These are phyloP conservation scores for Wickerhamomyces xylosicus DNA, from an alignment of 805 yeast species.

Conservation along the genomic window DNA sequence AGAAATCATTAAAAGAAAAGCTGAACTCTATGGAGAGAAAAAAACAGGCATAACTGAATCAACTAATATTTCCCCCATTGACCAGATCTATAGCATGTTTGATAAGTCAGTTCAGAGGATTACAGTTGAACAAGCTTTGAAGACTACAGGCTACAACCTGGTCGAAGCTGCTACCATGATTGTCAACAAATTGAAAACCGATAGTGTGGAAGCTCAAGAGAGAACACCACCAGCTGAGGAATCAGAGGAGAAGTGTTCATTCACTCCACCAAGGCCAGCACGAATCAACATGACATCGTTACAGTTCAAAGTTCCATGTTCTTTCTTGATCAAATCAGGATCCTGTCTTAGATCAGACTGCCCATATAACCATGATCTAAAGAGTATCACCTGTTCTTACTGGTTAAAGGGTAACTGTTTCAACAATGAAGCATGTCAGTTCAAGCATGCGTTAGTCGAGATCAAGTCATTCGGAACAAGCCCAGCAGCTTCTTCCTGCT, in stretches of 20 bases:
- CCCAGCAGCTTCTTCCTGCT: slow-evolving; percentile 1
- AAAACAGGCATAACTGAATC: slow-evolving; percentile 1
- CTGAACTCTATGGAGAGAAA: slow-evolving; percentile 10
- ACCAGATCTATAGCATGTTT: slow-evolving; percentile 23
- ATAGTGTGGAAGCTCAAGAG: not conserved
- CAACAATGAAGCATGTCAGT: slow-evolving; percentile 31
- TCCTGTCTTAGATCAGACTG: slow-evolving; percentile 34
- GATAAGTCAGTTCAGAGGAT: slow-evolving; percentile 21
- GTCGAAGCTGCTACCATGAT: slow-evolving; percentile 16
- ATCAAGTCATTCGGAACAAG: slow-evolving; percentile 2
- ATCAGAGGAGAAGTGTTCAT: not conserved
- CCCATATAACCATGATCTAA: slow-evolving; percentile 33
- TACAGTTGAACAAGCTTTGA: slow-evolving; percentile 26
- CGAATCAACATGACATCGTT: slow-evolving; percentile 1
- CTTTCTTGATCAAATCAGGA: slow-evolving; percentile 31
- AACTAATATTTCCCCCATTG: slow-evolving; percentile 23
- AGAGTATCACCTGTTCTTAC: slow-evolving; percentile 31
- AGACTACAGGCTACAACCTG: slow-evolving; percentile 26
- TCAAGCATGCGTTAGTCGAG: slow-evolving; percentile 23
- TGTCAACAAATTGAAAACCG: slow-evolving; percentile 12
- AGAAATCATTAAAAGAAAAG: slow-evolving; percentile 12
- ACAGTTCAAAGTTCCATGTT: slow-evolving; percentile 23
- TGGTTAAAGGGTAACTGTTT: slow-evolving; percentile 35
- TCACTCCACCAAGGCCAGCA: slow-evolving; percentile 2
- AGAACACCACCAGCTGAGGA: not conserved